Conservation (phyloP, 805 yeast species). For the Kluyveromyces siamensis region DNA sequence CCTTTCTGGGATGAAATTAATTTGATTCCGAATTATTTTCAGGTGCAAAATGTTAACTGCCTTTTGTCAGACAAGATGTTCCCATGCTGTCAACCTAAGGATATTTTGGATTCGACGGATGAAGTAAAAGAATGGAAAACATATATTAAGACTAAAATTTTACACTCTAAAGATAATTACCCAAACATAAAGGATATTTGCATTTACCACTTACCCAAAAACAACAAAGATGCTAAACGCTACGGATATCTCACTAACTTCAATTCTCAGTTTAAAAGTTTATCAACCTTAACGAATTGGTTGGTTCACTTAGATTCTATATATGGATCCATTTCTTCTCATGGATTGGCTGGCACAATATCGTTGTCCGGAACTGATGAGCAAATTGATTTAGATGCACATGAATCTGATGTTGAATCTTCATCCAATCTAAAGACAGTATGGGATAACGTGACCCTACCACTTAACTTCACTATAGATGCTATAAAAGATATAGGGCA, state of each 20-base stretch:
- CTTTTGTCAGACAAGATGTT: background rate
- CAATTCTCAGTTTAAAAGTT: conserved; percentile 13
- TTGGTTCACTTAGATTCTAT: conserved; percentile 21
- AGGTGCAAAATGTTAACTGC: background rate
- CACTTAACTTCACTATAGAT: conserved; percentile 27
- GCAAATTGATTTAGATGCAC: conserved; percentile 4
- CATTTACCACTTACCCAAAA: conserved; percentile 23
- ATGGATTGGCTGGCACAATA: conserved; percentile 21
- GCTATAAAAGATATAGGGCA: conserved; percentile 28
- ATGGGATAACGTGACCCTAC: conserved; percentile 24
- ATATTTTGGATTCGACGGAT: background rate
- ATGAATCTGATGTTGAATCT: background rate
- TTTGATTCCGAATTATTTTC: conserved; percentile 12
- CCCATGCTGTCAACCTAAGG: conserved; percentile 1
- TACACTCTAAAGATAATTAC: conserved; percentile 22
- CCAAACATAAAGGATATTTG: conserved; percentile 23
- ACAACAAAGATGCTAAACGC: conserved; percentile 10
- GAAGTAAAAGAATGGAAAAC: conserved; percentile 21
- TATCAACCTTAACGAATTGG: conserved; percentile 26
- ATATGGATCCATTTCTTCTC: conserved; percentile 21
- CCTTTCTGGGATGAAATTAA: conserved; percentile 25
- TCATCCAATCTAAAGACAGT: conserved; percentile 8
- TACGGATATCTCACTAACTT: conserved; percentile 25
- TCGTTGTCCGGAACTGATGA: conserved; percentile 17
- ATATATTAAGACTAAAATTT: conserved; percentile 16